Evolutionary conservation across 2,329 filamentous ascomycete genomes (phyloP).

Genomic region (Aspergillus transmontanensis): DNA sequence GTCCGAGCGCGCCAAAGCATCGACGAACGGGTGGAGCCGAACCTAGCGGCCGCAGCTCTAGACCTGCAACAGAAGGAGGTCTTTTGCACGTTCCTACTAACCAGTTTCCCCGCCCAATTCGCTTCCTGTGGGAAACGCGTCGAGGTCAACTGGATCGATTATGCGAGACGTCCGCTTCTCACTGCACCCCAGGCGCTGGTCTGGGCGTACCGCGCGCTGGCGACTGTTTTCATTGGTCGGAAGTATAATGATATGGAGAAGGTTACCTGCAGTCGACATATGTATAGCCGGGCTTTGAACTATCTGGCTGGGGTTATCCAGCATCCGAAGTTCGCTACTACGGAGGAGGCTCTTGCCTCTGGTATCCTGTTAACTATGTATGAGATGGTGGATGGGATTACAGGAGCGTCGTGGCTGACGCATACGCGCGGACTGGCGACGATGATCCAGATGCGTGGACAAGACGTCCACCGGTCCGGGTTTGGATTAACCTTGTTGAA

Average conservation of each 20-base stretch:
- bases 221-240: conserved; percentile 10
- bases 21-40: conserved; percentile 16
- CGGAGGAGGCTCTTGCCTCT: conserved; percentile 8
- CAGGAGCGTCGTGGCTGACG: conserved; percentile 5
- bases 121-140: conserved; percentile 16
- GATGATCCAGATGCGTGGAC: conserved; percentile 9
- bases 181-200: conserved; percentile 9
- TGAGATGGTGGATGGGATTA: conserved; percentile 10
- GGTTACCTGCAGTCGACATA: conserved; percentile 10
- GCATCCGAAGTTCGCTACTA: not conserved
- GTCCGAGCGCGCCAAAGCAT: not conserved
- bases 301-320: not conserved
- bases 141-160: conserved; percentile 12
- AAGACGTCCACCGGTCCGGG: not conserved
- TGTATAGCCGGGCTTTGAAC: not conserved
- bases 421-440: conserved; percentile 9
- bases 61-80: conserved; percentile 16
- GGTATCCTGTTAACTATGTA: conserved; percentile 14
- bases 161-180: conserved; percentile 1
- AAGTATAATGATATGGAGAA: conserved; percentile 7
- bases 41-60: conserved; percentile 8
- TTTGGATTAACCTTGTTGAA: not conserved
- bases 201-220: conserved; percentile 14
- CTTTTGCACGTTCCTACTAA: conserved; percentile 14
- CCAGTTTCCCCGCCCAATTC: conserved; percentile 17